Conservation (phyloP, 225 moss, liverwort and hornwort species). For the Neckera pumila region DNA sequence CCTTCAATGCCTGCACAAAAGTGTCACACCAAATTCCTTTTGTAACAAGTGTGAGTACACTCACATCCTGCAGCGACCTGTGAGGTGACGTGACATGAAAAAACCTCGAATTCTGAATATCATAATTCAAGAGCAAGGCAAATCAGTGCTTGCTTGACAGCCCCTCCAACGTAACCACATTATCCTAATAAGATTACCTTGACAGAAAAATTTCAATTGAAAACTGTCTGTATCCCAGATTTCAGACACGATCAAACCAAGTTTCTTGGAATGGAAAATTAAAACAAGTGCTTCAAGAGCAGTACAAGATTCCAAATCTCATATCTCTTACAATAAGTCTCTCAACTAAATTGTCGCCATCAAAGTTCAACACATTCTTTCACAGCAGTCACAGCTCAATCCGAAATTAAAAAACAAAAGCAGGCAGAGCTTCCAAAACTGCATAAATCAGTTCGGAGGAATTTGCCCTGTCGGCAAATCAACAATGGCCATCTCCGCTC, state of each 20-base stretch:
- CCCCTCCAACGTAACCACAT: not conserved
- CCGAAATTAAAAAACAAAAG: not conserved
- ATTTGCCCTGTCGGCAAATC: not conserved
- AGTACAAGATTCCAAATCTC: not conserved
- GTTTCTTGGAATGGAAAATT: not conserved
- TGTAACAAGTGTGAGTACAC: not conserved
- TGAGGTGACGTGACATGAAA: not conserved
- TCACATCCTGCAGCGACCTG: not conserved
- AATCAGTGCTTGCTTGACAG: not conserved
- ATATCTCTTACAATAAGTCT: not conserved
- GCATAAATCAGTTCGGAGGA: not conserved
- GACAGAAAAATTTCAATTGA: not conserved
- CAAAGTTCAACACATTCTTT: not conserved
- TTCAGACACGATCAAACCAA: not conserved
- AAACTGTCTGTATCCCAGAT: not conserved
- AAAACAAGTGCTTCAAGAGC: not conserved
- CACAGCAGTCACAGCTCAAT: not conserved
- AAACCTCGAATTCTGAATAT: not conserved
- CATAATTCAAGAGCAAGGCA: not conserved
- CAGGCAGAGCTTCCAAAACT: not conserved
- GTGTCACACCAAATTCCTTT: not conserved
- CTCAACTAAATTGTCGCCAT: not conserved
- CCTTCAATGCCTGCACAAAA: too few relatives aligned
- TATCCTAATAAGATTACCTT: not conserved
- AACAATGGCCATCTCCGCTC: not conserved